phyloP scores from a whole-genome alignment of 805 yeast genomes.

The Saturnispora bothae region DNA sequence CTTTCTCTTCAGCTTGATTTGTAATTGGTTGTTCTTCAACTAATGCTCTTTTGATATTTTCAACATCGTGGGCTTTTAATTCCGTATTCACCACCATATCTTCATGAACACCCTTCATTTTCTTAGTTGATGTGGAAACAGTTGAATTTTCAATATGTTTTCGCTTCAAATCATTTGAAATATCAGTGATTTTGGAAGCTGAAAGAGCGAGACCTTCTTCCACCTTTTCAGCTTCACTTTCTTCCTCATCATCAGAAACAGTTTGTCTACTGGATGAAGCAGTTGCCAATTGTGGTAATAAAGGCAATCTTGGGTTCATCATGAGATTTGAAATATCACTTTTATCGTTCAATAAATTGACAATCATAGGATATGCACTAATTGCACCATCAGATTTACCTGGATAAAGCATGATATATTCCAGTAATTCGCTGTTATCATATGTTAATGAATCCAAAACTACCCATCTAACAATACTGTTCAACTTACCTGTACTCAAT shows the following conservation, averaged over 20 bases:
- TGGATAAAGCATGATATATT: slow-evolving; percentile 57
- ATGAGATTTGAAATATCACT: slow-evolving; percentile 48
- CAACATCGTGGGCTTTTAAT: slow-evolving; percentile 5
- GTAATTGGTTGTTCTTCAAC: slow-evolving; percentile 8
- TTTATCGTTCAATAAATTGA: slow-evolving; percentile 28
- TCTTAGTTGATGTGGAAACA: slow-evolving; percentile 2
- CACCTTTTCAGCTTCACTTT: slow-evolving; percentile 10
- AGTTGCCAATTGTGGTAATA: slow-evolving; percentile 16
- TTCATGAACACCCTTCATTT: slow-evolving; percentile 7
- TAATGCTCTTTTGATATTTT: slow-evolving; percentile 5
- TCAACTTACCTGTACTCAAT: slow-evolving; percentile 54
- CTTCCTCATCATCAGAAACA: background rate
- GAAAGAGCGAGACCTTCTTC: slow-evolving; percentile 9
- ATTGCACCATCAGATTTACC: slow-evolving; percentile 42
- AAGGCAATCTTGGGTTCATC: slow-evolving; percentile 69
- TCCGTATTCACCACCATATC: slow-evolving; percentile 14
- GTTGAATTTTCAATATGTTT: slow-evolving; percentile 10
- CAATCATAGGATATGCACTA: slow-evolving; percentile 63
- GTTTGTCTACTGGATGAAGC: slow-evolving; percentile 5
- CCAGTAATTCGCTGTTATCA: slow-evolving; percentile 34
- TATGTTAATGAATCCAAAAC: slow-evolving; percentile 27
- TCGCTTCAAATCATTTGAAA: slow-evolving; percentile 8
- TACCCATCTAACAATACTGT: slow-evolving; percentile 41
- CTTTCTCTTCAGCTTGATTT: background rate
- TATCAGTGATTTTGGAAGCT: slow-evolving; percentile 8